These are phyloP conservation scores for Diaporthe capsici DNA, from an alignment of 2,329 filamentous ascomycete species.

Conservation along the genomic window DNA sequence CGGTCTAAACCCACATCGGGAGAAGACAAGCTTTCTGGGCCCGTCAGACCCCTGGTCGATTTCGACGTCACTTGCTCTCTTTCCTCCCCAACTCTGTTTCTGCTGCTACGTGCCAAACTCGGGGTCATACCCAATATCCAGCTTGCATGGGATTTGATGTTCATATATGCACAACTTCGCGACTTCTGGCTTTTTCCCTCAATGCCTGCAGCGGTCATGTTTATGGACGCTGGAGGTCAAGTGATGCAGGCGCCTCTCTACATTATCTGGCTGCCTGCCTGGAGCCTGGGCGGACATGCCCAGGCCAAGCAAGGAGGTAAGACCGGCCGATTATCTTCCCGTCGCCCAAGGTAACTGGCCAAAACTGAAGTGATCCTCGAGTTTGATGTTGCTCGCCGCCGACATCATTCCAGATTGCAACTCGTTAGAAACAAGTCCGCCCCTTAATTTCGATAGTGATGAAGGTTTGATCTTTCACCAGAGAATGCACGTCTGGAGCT, in stretches of 20 bases:
- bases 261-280: not conserved
- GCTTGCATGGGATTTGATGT: not conserved
- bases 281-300: not conserved
- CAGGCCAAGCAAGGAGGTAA: not conserved
- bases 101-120: too few relatives aligned
- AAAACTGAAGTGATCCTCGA: not conserved
- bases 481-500: not conserved
- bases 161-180: too few relatives aligned
- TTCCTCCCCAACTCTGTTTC: not conserved
- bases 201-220: not conserved
- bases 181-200: not conserved
- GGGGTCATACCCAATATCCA: not conserved
- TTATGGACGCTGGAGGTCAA: too few relatives aligned
- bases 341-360: not conserved
- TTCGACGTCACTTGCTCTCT: not conserved
- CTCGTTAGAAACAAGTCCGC: not conserved
- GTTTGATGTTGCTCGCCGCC: not conserved
- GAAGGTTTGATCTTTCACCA: too few relatives aligned
- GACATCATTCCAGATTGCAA: not conserved
- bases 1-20: not conserved
- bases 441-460: not conserved
- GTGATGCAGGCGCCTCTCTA: not conserved
- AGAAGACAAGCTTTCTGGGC: not conserved
- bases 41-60: not conserved
- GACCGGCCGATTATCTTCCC: constrained; percentile 1